Base-by-base conservation (phyloP, 2,329 filamentous ascomycete species). In the Alternaria infectoria region DNA sequence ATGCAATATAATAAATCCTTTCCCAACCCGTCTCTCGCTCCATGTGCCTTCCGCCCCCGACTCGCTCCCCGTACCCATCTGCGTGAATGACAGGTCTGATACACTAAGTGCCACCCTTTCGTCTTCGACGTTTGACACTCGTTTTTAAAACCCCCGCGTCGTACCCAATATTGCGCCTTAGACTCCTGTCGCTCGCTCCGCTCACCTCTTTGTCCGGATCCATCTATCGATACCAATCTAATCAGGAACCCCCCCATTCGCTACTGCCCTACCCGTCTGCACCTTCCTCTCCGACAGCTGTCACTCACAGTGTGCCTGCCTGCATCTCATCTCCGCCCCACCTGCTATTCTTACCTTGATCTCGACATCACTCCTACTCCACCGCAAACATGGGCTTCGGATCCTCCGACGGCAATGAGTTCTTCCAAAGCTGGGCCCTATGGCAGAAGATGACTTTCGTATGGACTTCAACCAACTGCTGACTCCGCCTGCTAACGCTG, bases 381-480 rank as follows among this genome's bases (percentile, higher is more conserved):
- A 59, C 59, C 62, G 52, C 63, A 57, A 70, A 61, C 44, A 73
- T 73, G 70, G 64, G 15, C 52, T 72, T 71, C 50, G 69, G 68
- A 58, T 44, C 69, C 15, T 71, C 65, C 52, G 77, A 77, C 64
- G 72, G 69, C 64, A 75, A 77, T 21, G 64, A 63, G 40, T 85
- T 85, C 76, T 85, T 85, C 70, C 74, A 64, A 19, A 77, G 68
- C 54, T 97, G 93, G 93, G 83, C 87, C 70, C 82, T 96, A 73
- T 97, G 93, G 93, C 88, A 96, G 84, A 89, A 97, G 83, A 90
- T 97, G 89, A 92, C 90, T 57, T 93, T 97, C 83, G 93, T 97
- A 83, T 85, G 91, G 85, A 19, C 50, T 23, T 13, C 54, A 25
- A 54, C 23, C 44, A 17, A 23, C 49, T 25, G 12, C 32, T 23